Base-by-base conservation (phyloP, 441 rosid species). In the Pelargonium australe region DNA sequence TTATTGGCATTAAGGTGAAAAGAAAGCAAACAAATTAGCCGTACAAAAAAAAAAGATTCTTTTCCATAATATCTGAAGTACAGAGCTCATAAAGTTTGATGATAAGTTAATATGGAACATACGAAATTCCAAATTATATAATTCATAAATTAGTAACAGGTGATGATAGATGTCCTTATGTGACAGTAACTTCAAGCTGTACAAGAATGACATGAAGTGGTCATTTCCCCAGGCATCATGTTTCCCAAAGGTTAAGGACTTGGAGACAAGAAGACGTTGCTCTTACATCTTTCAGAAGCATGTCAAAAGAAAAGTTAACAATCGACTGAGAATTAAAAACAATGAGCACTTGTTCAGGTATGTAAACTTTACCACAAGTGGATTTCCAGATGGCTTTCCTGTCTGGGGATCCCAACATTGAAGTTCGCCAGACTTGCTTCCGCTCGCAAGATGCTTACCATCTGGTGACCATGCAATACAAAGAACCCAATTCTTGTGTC, bases 401-500 rank as follows among this genome's bases (percentile, higher is more conserved):
- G 89, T 86, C 77, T 82, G 84, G 7, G 95, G 87, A 76, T 89
- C 88, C 98, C 99, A 95, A 76, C 93, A 87, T 63, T 78, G 86
- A 80, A 95, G 80, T 72, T 95, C 98, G 68, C 98, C 97, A 62
- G 91, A 73, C 82, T 90, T 92, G 82, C 96, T 89, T 72, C 98
- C 98, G 82, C 95, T 95, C 49, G 82, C 96, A 72, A 95, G 92
- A 84, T 89, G 81, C 84, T 87, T 89, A 67, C 91, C 93, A 82
- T 95, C 98, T 1, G 98, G 95, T 16, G 98, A 92, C 98, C 99
- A 95, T 37, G 97, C 91, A 73, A 95, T 79, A 68, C 88, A 87
- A 43, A 95, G 96, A 74, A 95, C 97, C 98, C 95, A 95, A 76
- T 95, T 92, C 82, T 75, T 92, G 88, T 95, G 99, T 65, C 99